A percentile compares a stretch with the other conserved stretches of the same genome.
These are phyloP conservation scores for Yamadazyma nakazawae DNA, from an alignment of 805 yeast species.

Conservation along the genomic window DNA sequence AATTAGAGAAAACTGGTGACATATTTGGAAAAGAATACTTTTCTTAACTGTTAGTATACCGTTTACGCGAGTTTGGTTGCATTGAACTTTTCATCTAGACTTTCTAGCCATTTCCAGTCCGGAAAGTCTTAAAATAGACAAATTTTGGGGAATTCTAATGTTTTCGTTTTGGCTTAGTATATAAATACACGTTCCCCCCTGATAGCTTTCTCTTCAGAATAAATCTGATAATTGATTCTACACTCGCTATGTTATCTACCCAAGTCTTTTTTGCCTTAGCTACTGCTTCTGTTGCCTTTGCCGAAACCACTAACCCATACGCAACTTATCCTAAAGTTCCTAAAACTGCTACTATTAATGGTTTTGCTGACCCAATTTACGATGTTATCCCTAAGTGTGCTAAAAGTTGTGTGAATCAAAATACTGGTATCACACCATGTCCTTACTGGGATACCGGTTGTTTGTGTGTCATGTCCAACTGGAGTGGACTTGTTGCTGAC, in stretches of 20 bases:
- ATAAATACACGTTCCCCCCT: not conserved
- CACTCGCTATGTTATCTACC: slow-evolving; percentile 16
- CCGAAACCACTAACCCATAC: slow-evolving; percentile 20
- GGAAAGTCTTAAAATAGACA: not conserved
- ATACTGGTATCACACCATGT: slow-evolving; percentile 38
- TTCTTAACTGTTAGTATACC: not conserved
- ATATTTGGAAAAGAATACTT: not conserved
- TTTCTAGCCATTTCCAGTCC: not conserved
- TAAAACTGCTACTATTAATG: slow-evolving; percentile 39
- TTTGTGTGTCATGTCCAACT: slow-evolving; percentile 40
- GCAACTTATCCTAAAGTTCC: slow-evolving; percentile 34
- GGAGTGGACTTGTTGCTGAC: slow-evolving; percentile 30
- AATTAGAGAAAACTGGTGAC: not conserved
- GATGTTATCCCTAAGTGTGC: slow-evolving; percentile 36
- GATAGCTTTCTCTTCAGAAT: not conserved
- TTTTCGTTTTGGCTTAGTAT: too few relatives aligned
- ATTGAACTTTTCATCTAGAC: not conserved
- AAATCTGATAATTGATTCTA: not conserved
- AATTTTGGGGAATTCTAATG: not conserved
- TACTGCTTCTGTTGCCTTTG: slow-evolving; percentile 17
- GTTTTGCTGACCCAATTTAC: slow-evolving; percentile 39
- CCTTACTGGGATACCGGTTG: slow-evolving; percentile 48
- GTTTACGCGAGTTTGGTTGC: not conserved
- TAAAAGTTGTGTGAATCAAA: slow-evolving; percentile 27
- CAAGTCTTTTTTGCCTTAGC: slow-evolving; percentile 13